A percentile compares a stretch with the other conserved stretches of the same genome.
Evolutionary conservation across 768 basidiomycete genomes (phyloP).

Genomic region (Lepiota venenata): DNA sequence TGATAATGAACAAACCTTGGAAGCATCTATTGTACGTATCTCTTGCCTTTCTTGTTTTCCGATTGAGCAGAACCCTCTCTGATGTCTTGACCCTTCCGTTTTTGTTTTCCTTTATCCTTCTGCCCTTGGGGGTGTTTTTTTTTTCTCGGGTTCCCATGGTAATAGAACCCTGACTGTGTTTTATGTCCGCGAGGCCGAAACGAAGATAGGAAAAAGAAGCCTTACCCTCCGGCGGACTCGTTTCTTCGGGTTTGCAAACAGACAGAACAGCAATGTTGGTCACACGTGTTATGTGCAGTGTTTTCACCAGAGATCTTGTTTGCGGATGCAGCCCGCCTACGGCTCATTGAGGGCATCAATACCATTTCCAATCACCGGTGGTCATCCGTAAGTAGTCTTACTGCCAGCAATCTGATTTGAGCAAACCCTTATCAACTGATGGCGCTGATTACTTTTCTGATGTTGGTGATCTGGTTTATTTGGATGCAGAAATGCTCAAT

Average conservation of each 20-base stretch:
- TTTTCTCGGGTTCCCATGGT: not conserved
- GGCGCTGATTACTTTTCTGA: not conserved
- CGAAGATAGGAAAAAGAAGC: conserved; percentile 45
- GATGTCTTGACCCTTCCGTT: not conserved
- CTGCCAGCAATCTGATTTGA: not conserved
- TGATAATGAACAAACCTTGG: conserved; percentile 75
- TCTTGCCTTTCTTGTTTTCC: conserved; percentile 3
- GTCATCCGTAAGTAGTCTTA: conserved; percentile 59
- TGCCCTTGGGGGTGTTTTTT: not conserved
- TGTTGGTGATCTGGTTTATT: not conserved
- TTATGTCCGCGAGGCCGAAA: conserved; percentile 67
- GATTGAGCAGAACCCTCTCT: not conserved
- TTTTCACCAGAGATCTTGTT: conserved; percentile 86
- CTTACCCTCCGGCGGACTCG: conserved; percentile 50
- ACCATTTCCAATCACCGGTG: conserved; percentile 69
- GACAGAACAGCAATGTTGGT: conserved; percentile 93
- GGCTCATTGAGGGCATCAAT: conserved; percentile 84
- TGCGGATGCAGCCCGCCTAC: conserved; percentile 68
- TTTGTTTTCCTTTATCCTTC: not conserved
- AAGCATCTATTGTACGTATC: conserved; percentile 71
- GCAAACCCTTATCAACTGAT: not conserved
- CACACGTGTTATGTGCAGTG: conserved; percentile 85
- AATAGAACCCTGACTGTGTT: conserved; percentile 78
- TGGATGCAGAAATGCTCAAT: conserved; percentile 65
- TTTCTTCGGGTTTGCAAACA: conserved; percentile 82